These are phyloP conservation scores for Rhamnella rubrinervis DNA, from an alignment of 331 rosid species.

Conservation along the genomic window DNA sequence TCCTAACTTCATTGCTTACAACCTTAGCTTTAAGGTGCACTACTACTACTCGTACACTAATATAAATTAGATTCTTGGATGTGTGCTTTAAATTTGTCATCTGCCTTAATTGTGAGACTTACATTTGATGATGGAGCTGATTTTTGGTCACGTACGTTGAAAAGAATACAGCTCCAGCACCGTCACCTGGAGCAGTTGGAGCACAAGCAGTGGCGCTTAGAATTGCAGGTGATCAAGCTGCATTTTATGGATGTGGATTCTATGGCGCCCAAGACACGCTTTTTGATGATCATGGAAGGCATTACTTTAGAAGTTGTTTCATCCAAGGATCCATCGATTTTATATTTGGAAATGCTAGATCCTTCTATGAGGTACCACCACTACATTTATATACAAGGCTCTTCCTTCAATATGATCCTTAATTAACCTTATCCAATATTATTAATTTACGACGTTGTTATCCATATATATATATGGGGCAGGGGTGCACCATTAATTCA, in stretches of 20 bases:
- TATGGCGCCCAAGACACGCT: slow-evolving; percentile 92
- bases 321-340: slow-evolving; percentile 92
- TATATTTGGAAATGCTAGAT: slow-evolving; percentile 80
- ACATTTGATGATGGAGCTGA: neutral
- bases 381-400: neutral
- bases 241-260: slow-evolving; percentile 81
- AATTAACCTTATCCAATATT: neutral
- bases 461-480: neutral
- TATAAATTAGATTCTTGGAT: neutral
- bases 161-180: slow-evolving; percentile 65
- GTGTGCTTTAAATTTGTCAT: neutral
- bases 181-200: slow-evolving; percentile 58
- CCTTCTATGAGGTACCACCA: slow-evolving; percentile 59
- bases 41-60: neutral
- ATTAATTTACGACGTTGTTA: neutral
- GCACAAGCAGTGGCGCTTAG: slow-evolving; percentile 84
- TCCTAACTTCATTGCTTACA: slow-evolving; percentile 65
- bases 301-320: slow-evolving; percentile 69
- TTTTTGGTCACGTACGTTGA: neutral
- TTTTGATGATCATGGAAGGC: slow-evolving; percentile 72
- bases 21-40: slow-evolving; percentile 74
- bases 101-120: neutral
- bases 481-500: slow-evolving; percentile 58
- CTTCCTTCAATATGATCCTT: neutral
- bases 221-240: slow-evolving; percentile 62